Conservation (phyloP, 805 yeast genomes). For the Nakazawaea wyomingensis region DNA sequence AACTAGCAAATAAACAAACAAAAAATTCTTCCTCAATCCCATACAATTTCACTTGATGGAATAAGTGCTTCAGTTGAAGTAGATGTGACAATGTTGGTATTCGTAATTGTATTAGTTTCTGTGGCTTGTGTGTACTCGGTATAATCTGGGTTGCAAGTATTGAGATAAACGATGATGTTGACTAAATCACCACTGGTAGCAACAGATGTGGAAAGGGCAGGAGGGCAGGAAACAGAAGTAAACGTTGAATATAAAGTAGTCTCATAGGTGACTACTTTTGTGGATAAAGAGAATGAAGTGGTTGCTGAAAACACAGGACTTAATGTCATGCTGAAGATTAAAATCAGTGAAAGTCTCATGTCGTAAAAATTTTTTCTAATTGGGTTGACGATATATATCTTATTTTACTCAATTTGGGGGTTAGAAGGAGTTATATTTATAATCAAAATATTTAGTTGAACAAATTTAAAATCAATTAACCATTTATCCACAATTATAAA, state of each 20-base stretch:
- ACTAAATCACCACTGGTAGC: slow-evolving; percentile 1
- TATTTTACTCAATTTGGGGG: no score
- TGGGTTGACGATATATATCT: background rate
- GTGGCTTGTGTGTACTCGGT: background rate
- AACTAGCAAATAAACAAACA: no score
- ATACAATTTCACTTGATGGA: slow-evolving; percentile 8
- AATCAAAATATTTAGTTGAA: no score
- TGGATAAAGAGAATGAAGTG: slow-evolving; percentile 4
- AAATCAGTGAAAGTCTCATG: background rate
- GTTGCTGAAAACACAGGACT: background rate
- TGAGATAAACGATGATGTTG: slow-evolving; percentile 2
- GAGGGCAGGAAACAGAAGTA: slow-evolving; percentile 7
- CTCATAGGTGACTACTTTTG: slow-evolving; percentile 3
- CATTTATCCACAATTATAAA: no score
- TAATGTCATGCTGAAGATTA: background rate
- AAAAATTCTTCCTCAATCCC: no score
- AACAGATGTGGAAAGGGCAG: slow-evolving; percentile 2
- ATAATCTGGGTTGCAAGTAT: slow-evolving; percentile 11
- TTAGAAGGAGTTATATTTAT: no score
- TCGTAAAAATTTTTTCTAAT: no score
- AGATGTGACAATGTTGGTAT: background rate
- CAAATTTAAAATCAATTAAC: no score
- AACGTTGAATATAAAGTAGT: slow-evolving; percentile 8
- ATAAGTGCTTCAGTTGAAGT: slow-evolving; percentile 2
- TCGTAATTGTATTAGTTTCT: slow-evolving; percentile 1